phyloP scores from a whole-genome alignment of 768 basidiomycete species.

The Leccinum pellstonianum region DNA sequence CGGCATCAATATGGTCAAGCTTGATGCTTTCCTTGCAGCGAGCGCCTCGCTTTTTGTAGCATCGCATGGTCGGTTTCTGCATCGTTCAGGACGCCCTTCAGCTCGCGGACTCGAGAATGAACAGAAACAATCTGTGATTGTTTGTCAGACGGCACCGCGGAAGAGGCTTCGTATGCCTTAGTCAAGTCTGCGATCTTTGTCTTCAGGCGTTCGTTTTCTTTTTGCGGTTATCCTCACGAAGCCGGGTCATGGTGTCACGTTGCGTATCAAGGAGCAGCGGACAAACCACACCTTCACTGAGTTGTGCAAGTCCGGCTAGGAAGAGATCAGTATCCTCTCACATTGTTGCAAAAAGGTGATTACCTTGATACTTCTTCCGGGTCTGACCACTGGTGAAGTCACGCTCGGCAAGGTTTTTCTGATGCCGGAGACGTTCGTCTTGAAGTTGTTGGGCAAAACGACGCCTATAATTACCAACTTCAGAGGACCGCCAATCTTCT shows the following conservation, averaged over 20 bases:
- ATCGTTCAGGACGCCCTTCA: slow-evolving; percentile 78
- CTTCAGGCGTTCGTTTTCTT: slow-evolving; percentile 84
- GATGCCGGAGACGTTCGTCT: slow-evolving; percentile 73
- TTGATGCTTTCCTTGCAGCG: slow-evolving; percentile 81
- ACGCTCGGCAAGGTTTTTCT: slow-evolving; percentile 75
- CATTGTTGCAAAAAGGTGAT: slow-evolving; percentile 4
- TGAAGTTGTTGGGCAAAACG: slow-evolving; percentile 73
- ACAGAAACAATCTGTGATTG: slow-evolving; percentile 81
- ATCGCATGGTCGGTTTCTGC: slow-evolving; percentile 79
- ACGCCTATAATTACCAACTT: slow-evolving; percentile 60
- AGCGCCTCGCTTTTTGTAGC: slow-evolving; percentile 78
- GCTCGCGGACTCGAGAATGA: slow-evolving; percentile 82
- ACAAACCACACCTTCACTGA: slow-evolving; percentile 64
- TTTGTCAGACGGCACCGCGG: slow-evolving; percentile 72
- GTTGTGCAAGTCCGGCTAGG: slow-evolving; percentile 70
- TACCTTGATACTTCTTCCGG: slow-evolving; percentile 84
- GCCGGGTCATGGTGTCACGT: slow-evolving; percentile 68
- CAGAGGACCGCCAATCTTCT: slow-evolving; percentile 64
- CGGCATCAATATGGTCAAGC: slow-evolving; percentile 68
- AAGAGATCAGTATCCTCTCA: slow-evolving; percentile 7
- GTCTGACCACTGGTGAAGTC: slow-evolving; percentile 80
- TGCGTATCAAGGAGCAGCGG: slow-evolving; percentile 37
- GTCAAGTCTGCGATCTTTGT: slow-evolving; percentile 75
- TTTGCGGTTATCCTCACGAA: slow-evolving; percentile 83
- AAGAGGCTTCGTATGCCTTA: slow-evolving; percentile 73